Evolutionary conservation across 805 yeast genomes (phyloP), one percentile per base, ranked within the genome.

Genomic region (Ogataea henricii): DNA sequence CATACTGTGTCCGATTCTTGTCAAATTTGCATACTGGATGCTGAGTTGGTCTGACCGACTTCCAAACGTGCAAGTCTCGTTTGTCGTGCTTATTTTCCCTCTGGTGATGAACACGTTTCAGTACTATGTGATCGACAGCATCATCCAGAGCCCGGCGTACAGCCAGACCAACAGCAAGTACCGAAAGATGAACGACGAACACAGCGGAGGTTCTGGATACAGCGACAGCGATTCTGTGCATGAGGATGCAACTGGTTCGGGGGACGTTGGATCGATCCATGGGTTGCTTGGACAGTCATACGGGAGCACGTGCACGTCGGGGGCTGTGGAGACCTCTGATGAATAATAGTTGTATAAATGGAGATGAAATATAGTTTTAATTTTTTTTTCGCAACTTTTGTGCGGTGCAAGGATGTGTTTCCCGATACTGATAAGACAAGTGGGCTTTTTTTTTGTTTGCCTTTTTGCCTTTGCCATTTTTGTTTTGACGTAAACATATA

Each of bases 1-100:
- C 32, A 75, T 81, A 41, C 66, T 73, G 29, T 79, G 83, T 54
- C 91, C 90, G 36, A 71, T 83, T 49, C 78, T 88, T 52, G 91
- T 87, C 51, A 71, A 72, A 33, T 71, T 87, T 38, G 89, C 95
- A 12, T 83, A 83, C 48, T 81, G 87, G 72, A 67, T 90, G 27
- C 70, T 92, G 21, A 80, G 87, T n/a, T 87, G 96, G 94, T 79
- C 94, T 4, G 84, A 85, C 57, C 79, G 79, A 45, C 82, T 83
- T 65, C 94, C 96, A 2, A 82, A 85, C 52, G 74, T 89, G 32
- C 96, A 94, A 64, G 88, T 92, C 13, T 83, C 87, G 33, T 78
- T 92, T 51, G 96, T 94, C 21, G 85, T 92, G 83, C 79, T 94
- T 62, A 78, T 87, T 7, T 85, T 86, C 55, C 95, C 95, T 1